phyloP scores from a whole-genome alignment of 1,284 basidiomycete species.

The Pyrrhoderma noxium region DNA sequence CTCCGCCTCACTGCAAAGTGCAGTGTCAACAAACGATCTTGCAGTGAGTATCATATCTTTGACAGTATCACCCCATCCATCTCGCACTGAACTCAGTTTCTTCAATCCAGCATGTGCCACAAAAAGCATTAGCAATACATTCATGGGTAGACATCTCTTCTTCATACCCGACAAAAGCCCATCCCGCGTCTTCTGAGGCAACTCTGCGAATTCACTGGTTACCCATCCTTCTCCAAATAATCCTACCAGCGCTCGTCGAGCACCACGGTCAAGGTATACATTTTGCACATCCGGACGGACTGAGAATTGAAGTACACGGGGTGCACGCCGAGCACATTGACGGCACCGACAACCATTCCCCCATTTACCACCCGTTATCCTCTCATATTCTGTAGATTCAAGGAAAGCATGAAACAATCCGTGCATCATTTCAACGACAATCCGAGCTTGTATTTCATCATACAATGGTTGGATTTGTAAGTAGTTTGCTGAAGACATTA shows the following conservation, averaged over 20 bases:
- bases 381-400: slow-evolving; percentile 68
- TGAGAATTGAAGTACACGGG: slow-evolving; percentile 77
- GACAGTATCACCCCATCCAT: slow-evolving; percentile 61
- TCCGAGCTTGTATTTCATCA: slow-evolving; percentile 73
- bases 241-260: slow-evolving; percentile 66
- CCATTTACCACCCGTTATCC: slow-evolving; percentile 64
- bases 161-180: slow-evolving; percentile 62
- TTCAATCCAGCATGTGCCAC: slow-evolving; percentile 58
- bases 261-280: slow-evolving; percentile 58
- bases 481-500: slow-evolving; percentile 80
- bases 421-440: slow-evolving; percentile 83
- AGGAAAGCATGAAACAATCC: slow-evolving; percentile 80
- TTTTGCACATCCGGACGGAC: slow-evolving; percentile 70
- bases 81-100: slow-evolving; percentile 46
- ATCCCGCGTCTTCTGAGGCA: slow-evolving; percentile 62
- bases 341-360: slow-evolving; percentile 73
- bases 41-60: slow-evolving; percentile 57
- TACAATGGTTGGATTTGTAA: slow-evolving; percentile 72
- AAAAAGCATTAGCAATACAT: slow-evolving; percentile 60
- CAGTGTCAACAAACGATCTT: slow-evolving; percentile 52
- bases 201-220: slow-evolving; percentile 64
- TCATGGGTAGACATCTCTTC: slow-evolving; percentile 55
- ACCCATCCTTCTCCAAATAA: slow-evolving; percentile 86
- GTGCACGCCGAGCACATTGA: slow-evolving; percentile 70
- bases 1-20: slow-evolving; percentile 51